These are phyloP conservation scores for Podila epicladia DNA, from an alignment of 192 early-diverging fungal genomes.

Conservation along the genomic window DNA sequence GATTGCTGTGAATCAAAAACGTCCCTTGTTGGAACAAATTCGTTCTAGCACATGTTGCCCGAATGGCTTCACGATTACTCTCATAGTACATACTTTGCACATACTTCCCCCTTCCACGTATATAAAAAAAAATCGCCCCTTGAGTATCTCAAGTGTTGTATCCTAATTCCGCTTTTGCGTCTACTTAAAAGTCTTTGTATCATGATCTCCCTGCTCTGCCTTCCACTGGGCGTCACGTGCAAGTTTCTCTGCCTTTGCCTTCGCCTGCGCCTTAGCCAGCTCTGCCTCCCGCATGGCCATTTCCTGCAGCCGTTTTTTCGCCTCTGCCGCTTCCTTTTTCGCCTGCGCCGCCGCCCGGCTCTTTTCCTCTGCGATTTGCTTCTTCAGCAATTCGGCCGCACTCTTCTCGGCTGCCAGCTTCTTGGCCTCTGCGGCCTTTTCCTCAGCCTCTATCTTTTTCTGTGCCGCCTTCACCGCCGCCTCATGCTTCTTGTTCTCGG, in stretches of 20 bases:
- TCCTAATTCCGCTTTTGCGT: neutral
- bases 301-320: conserved; percentile 12
- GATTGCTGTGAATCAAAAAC: too few relatives aligned
- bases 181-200: neutral
- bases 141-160: neutral
- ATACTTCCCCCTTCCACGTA: too few relatives aligned
- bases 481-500: conserved; percentile 32
- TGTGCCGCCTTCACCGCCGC: conserved; percentile 5
- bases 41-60: too few relatives aligned
- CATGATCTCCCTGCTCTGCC: neutral
- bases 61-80: too few relatives aligned
- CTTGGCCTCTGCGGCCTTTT: conserved; percentile 14
- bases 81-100: too few relatives aligned
- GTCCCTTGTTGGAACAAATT: too few relatives aligned
- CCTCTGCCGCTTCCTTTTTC: conserved; percentile 9
- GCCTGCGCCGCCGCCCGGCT: conserved; percentile 1
- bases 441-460: conserved; percentile 18
- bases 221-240: conserved; percentile 8
- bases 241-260: neutral
- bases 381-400: conserved; percentile 1
- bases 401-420: conserved; percentile 13
- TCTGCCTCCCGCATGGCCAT: conserved; percentile 13
- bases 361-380: conserved; percentile 1
- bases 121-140: too few relatives aligned
- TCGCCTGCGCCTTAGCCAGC: too few relatives aligned